Percentiles rank a stretch among this genome's conserved stretches.
These are phyloP conservation scores for Penicillium sp. DNA, from an alignment of 2,329 filamentous ascomycete genomes.

Conservation along the genomic window DNA sequence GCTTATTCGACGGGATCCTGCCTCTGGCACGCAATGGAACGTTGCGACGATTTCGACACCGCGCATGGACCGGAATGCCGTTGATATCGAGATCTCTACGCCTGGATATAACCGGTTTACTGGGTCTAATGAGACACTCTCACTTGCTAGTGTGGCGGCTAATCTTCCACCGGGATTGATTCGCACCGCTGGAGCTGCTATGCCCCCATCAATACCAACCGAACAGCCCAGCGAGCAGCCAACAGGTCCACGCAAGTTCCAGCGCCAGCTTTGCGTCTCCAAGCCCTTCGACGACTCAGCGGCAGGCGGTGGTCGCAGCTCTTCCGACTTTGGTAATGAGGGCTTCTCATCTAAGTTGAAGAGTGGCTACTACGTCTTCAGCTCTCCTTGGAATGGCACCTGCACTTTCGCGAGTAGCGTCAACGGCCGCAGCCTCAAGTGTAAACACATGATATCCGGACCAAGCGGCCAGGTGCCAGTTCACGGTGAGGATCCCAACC, in stretches of 20 bases:
- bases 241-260: conserved; percentile 30
- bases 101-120: conserved; percentile 60
- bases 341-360: conserved; percentile 31
- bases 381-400: conserved; percentile 79
- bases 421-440: conserved; percentile 70
- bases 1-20: conserved; percentile 70
- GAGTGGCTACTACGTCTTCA: conserved; percentile 65
- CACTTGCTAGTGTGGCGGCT: conserved; percentile 31
- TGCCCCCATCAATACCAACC: conserved; percentile 9
- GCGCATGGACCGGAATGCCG: conserved; percentile 30
- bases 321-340: conserved; percentile 9
- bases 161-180: conserved; percentile 27
- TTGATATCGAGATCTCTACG: conserved; percentile 57
- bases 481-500: conserved; percentile 19
- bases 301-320: no score
- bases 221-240: conserved; percentile 15
- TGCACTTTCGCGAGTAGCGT: conserved; percentile 82
- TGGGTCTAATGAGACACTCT: conserved; percentile 36
- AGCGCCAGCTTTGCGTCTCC: conserved; percentile 35
- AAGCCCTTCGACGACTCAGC: conserved; percentile 20
- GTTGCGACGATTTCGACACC: conserved; percentile 60
- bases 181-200: conserved; percentile 15
- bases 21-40: conserved; percentile 70
- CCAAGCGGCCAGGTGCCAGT: conserved; percentile 22
- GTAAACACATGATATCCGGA: conserved; percentile 64